phyloP scores from a whole-genome alignment of 1,139 yeast species.

The Groenewaldozyma auringiensis region DNA sequence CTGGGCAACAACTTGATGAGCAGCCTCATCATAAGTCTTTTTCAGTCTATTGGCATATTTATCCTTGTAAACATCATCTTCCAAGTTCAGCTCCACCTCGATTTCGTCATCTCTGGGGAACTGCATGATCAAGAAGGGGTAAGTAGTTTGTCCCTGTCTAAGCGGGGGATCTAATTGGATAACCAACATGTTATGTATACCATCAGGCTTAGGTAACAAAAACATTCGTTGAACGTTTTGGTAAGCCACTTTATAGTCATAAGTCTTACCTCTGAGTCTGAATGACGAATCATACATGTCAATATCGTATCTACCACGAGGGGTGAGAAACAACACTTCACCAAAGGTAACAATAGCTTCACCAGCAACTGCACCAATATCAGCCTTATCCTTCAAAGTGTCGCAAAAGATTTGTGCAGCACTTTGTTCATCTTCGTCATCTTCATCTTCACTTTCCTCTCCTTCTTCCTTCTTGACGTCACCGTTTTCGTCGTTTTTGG shows the following conservation, averaged over 20 bases:
- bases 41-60: conserved; percentile 73
- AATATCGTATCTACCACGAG: conserved; percentile 93
- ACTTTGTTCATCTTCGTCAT: conserved; percentile 50
- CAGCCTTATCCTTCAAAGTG: conserved; percentile 88
- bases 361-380: conserved; percentile 91
- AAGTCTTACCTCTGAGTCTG: conserved; percentile 93
- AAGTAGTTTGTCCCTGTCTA: conserved; percentile 92
- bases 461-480: conserved; percentile 21
- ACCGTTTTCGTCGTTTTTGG: conserved; percentile 32
- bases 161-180: conserved; percentile 92
- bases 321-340: conserved; percentile 88
- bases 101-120: conserved; percentile 85
- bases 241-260: conserved; percentile 92
- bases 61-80: conserved; percentile 70
- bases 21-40: conserved; percentile 69
- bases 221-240: conserved; percentile 85
- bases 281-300: conserved; percentile 86
- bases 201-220: conserved; percentile 91
- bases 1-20: conserved; percentile 83
- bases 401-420: conserved; percentile 87
- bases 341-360: conserved; percentile 94
- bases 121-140: conserved; percentile 86
- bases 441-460: conserved; percentile 36
- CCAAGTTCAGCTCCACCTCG: conserved; percentile 80
- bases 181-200: conserved; percentile 76